phyloP scores from a whole-genome alignment of 768 basidiomycete genomes.

The Russula griseocarnosa region DNA sequence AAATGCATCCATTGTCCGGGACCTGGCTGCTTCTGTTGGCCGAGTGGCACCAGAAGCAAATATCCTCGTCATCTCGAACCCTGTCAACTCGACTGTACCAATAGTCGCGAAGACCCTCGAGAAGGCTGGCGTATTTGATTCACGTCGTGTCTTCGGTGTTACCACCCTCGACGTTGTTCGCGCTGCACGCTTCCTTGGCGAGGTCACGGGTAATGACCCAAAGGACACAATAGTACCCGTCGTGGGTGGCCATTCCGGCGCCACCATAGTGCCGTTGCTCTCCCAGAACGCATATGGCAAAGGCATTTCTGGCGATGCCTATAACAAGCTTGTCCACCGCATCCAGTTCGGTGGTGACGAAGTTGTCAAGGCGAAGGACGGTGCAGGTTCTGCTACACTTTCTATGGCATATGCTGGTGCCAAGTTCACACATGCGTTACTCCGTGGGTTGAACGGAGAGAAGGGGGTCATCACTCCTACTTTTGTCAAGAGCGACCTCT shows the following conservation, averaged over 20 bases:
- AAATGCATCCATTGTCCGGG: slow-evolving; percentile 96
- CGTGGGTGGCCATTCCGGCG: slow-evolving; percentile 92
- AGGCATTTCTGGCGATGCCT: slow-evolving; percentile 66
- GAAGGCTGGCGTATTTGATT: slow-evolving; percentile 91
- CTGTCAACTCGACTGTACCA: slow-evolving; percentile 96
- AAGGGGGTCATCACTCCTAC: slow-evolving; percentile 74
- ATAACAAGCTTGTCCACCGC: slow-evolving; percentile 78
- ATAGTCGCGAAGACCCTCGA: slow-evolving; percentile 90
- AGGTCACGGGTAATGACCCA: slow-evolving; percentile 59
- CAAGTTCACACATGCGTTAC: slow-evolving; percentile 58
- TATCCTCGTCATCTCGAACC: slow-evolving; percentile 97
- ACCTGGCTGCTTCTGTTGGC: slow-evolving; percentile 85
- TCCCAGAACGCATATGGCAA: slow-evolving; percentile 75
- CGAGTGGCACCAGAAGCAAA: slow-evolving; percentile 88
- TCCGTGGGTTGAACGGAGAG: slow-evolving; percentile 63
- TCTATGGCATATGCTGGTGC: slow-evolving; percentile 78
- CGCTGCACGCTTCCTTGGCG: slow-evolving; percentile 83
- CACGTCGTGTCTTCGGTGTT: slow-evolving; percentile 86
- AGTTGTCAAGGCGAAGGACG: slow-evolving; percentile 97
- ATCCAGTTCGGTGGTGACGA: slow-evolving; percentile 99
- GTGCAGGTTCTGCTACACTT: slow-evolving; percentile 69
- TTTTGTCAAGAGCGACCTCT: slow-evolving; percentile 87
- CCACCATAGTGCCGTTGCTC: slow-evolving; percentile 96
- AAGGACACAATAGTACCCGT: slow-evolving; percentile 72
- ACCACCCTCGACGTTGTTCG: slow-evolving; percentile 99